Evolutionary conservation across 192 early-diverging fungal species (phyloP), one percentile per base, ranked within the genome.

Genomic region (Backusella tarrabulga): DNA sequence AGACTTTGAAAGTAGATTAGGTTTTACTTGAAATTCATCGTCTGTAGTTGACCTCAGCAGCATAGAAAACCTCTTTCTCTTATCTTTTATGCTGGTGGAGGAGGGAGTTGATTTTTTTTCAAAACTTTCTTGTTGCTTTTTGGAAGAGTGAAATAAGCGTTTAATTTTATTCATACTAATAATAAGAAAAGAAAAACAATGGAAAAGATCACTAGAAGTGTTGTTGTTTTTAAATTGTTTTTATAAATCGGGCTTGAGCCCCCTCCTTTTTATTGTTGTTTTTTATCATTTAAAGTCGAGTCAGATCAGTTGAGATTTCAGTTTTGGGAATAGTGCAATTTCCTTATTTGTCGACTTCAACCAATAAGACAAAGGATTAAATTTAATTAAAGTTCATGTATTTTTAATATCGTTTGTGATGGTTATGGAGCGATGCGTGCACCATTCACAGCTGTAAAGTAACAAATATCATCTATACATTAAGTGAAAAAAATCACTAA

Each of bases 61-160:
- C 35, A 72, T n/a, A 23, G 71, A 72, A 34, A 72, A 72, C 41
- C 71, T 29, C 44, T 72, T 72, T 29, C 50, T 72, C 40, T 72
- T 72, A 29, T 63, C 56, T 26, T 63, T 63, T 63, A 29, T 63
- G 8, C 21, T 21, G 8, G 54, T 23, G 9, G 56, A 29, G 9
- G 56, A 29, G 21, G 23, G 3, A 29, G 56, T 29, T 63, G 26
- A 1, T 29, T 63, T 63, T 21, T 63, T 63, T 63, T 63, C 56
- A 29, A 29, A 63, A 63, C 56, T 63, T 4, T 19, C 46, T 14
- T 63, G 56, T 12, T 26, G 23, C 23, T 29, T 63, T 63, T 63
- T 63, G 29, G 21, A 26, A 26, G 56, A 26, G 56, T 29, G 21
- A 63, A 63, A 63, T 63, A 63, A 4, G 9, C 56, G 56, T 26